Base-by-base conservation (phyloP, 2,329 filamentous ascomycete genomes). In the Colletotrichum liriopes region DNA sequence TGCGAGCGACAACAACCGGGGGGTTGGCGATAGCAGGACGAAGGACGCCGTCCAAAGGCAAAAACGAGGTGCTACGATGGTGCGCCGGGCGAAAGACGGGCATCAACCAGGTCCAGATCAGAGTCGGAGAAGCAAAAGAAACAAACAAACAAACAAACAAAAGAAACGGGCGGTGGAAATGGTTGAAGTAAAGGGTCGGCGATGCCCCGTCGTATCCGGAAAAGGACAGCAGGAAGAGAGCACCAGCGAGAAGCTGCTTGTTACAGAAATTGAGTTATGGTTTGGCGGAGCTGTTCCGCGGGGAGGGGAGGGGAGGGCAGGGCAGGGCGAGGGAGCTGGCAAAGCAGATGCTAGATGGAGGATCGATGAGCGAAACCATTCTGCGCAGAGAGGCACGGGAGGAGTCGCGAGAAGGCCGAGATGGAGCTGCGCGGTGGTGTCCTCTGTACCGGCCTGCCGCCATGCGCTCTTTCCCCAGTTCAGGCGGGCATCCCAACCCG, bases 241-340 rank as follows among this genome's bases (percentile, higher is more conserved):
- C 45, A 23, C 51, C 14, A 56, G n/a, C 63, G 49, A 41, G 18
- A 9, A 56, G 37, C 29, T 29, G 49, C 45, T 49, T 20, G n/a
- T 23, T 3, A n/a, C 32, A 7, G 37, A 62, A 64, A 69, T 64
- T 69, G 59, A 69, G 69, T 72, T 68, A 64, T 69, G 59, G 65
- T 72, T 69, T 69, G 43, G 47, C 41, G 56, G 64, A 11, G 39
- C 52, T 63, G 69, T 72, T 72, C 69, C 65, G 52, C 54, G 51
- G n/a, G 23, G 23, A 26, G 23, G 23, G 23, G 23, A 26, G 23
- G 23, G 23, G 23, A 26, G 23, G 45, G 45, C 41, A 26, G 23
- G 45, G 45, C 41, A 11, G 37, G 39, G 47, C 12, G 49, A 32
- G 49, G 8, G 41, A 54, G 39, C 58, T 51, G 52, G 37, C 20